Percentiles rank a stretch among this genome's conserved stretches.
These are phyloP conservation scores for Epichloe elymi DNA, from an alignment of 2,329 filamentous ascomycete species.

Conservation along the genomic window DNA sequence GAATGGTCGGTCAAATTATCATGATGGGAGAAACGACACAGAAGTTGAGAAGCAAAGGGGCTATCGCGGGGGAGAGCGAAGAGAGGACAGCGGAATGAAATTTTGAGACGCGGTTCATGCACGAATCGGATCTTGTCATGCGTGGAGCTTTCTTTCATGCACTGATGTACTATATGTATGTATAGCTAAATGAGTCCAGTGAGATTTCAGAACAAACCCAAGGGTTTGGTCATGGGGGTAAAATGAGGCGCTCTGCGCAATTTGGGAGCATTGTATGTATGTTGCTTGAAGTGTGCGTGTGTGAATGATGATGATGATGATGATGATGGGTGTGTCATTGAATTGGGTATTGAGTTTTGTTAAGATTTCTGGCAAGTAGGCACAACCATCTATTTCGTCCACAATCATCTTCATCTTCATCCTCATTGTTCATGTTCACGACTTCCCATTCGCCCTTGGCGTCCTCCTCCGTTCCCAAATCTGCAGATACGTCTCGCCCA, in stretches of 20 bases:
- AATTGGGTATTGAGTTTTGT: too few species aligned
- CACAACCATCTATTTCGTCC: too few species aligned
- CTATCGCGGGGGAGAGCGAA: too few species aligned
- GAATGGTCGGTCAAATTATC: neutral
- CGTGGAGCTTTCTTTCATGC: neutral
- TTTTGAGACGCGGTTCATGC: neutral
- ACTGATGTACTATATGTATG: conserved; percentile 4
- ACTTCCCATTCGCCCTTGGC: neutral
- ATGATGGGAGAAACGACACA: neutral
- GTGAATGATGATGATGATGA: too few species aligned
- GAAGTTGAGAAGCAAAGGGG: neutral
- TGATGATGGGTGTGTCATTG: too few species aligned
- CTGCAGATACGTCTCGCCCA: conserved; percentile 90
- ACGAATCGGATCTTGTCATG: neutral
- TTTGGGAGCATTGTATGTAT: too few species aligned
- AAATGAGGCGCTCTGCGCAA: too few species aligned
- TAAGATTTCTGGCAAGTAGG: too few species aligned
- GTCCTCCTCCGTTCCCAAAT: conserved; percentile 76
- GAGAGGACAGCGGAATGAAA: neutral
- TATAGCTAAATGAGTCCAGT: conserved; percentile 1
- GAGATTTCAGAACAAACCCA: neutral
- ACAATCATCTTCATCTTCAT: too few species aligned
- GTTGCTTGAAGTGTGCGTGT: too few species aligned
- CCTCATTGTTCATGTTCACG: neutral
- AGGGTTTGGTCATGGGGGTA: neutral